phyloP scores from a whole-genome alignment of 768 basidiomycete species.

The Gloeopeniophorella convolvens region DNA sequence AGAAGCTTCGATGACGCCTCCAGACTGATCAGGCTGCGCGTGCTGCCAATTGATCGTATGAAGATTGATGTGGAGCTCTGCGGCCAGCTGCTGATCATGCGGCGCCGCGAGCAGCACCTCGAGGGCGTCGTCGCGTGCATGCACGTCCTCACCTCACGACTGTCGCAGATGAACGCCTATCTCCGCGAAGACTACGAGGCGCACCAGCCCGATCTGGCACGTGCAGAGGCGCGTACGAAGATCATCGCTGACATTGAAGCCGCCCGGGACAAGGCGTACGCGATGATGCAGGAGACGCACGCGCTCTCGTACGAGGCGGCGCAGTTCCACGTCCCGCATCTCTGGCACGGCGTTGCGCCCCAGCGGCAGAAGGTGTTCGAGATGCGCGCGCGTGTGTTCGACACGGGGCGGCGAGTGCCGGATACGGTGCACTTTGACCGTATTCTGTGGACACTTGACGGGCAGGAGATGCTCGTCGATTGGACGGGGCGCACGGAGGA shows the following conservation, averaged over 20 bases:
- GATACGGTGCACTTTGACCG: slow-evolving; percentile 56
- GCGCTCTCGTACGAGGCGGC: slow-evolving; percentile 67
- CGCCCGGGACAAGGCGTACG: slow-evolving; percentile 43
- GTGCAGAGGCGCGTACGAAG: slow-evolving; percentile 40
- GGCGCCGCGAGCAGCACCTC: slow-evolving; percentile 60
- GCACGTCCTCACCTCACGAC: slow-evolving; percentile 45
- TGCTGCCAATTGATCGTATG: slow-evolving; percentile 59
- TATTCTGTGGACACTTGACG: slow-evolving; percentile 67
- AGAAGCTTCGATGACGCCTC: slow-evolving; percentile 61
- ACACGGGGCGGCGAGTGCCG: slow-evolving; percentile 47
- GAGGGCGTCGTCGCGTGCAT: slow-evolving; percentile 56
- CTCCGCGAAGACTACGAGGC: slow-evolving; percentile 55
- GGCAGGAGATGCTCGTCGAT: slow-evolving; percentile 56
- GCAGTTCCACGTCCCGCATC: slow-evolving; percentile 56
- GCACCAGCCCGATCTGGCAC: slow-evolving; percentile 42
- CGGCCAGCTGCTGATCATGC: slow-evolving; percentile 66
- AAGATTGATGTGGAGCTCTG: slow-evolving; percentile 73
- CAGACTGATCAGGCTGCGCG: slow-evolving; percentile 40
- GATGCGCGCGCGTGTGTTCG: slow-evolving; percentile 64
- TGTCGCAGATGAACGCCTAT: slow-evolving; percentile 47
- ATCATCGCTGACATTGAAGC: slow-evolving; percentile 47
- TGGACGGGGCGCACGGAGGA: slow-evolving; percentile 63
- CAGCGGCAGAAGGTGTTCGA: slow-evolving; percentile 58
- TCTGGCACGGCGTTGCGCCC: slow-evolving; percentile 60
- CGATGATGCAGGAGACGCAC: slow-evolving; percentile 52